A percentile compares a stretch with the other conserved stretches of the same genome.
Conservation (phyloP, 176 grass and related monocot species). For the Phoenix roebelenii region DNA sequence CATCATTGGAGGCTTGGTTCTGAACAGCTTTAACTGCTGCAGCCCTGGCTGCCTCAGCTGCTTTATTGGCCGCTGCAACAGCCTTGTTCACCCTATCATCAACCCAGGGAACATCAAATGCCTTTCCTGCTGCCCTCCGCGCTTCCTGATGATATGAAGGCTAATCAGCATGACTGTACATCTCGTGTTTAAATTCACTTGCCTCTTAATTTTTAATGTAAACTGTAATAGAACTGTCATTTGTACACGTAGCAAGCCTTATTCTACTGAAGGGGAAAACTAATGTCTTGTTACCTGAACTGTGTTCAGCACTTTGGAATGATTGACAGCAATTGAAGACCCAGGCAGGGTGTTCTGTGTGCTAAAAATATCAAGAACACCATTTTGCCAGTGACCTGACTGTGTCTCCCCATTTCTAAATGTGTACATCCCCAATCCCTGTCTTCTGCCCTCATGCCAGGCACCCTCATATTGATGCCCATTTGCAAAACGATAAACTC, state of each 20-base stretch:
- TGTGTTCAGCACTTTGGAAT: no score
- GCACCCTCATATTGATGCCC: slow-evolving; percentile 95
- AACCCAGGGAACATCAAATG: slow-evolving; percentile 69
- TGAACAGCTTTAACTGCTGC: slow-evolving; percentile 88
- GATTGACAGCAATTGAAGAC: no score
- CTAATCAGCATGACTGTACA: no score
- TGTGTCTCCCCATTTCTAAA: slow-evolving; percentile 97
- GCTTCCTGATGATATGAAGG: slow-evolving; percentile 49
- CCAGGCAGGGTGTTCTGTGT: no score
- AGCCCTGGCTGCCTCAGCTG: slow-evolving; percentile 90
- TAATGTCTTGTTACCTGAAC: neutral
- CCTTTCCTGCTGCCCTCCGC: slow-evolving; percentile 74
- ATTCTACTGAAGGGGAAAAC: neutral
- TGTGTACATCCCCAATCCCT: slow-evolving; percentile 96
- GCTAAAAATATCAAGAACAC: slow-evolving; percentile 24
- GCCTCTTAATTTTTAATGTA: no score
- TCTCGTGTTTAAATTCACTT: no score
- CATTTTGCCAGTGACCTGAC: slow-evolving; percentile 97
- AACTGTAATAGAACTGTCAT: no score
- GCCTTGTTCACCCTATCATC: slow-evolving; percentile 89
- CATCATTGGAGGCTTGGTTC: slow-evolving; percentile 44
- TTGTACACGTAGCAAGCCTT: neutral
- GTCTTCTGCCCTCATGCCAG: slow-evolving; percentile 92
- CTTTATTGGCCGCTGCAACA: slow-evolving; percentile 73
- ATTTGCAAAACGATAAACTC: slow-evolving; percentile 93